phyloP scores from a whole-genome alignment of 768 basidiomycete genomes.

The Leccinum broughii region DNA sequence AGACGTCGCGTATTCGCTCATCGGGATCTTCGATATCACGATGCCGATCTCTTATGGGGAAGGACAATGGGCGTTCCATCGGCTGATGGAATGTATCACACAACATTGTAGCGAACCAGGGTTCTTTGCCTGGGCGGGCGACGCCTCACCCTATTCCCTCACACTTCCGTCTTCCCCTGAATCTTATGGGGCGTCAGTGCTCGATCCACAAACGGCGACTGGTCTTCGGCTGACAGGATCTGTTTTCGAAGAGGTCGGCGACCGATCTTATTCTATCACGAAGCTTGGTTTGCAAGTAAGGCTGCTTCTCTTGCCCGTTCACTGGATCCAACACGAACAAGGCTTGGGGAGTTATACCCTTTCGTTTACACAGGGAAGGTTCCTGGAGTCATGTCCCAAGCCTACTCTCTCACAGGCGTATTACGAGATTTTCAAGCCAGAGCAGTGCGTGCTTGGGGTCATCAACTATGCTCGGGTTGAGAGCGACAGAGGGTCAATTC shows the following conservation, averaged over 20 bases:
- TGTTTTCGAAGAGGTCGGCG: slow-evolving; percentile 17
- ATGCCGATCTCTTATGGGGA: slow-evolving; percentile 20
- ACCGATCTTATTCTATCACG: slow-evolving; percentile 17
- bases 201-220: neutral
- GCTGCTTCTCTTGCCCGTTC: slow-evolving; percentile 12
- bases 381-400: slow-evolving; percentile 8
- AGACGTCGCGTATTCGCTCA: slow-evolving; percentile 12
- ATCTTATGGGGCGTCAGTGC: slow-evolving; percentile 6
- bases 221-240: slow-evolving; percentile 15
- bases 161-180: slow-evolving; percentile 10
- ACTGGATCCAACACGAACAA: slow-evolving; percentile 5
- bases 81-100: slow-evolving; percentile 9
- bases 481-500: slow-evolving; percentile 10
- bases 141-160: slow-evolving; percentile 9
- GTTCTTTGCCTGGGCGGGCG: slow-evolving; percentile 20
- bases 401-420: slow-evolving; percentile 16
- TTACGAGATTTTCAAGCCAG: slow-evolving; percentile 19
- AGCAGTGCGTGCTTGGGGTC: slow-evolving; percentile 16
- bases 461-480: slow-evolving; percentile 14
- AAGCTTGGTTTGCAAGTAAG: slow-evolving; percentile 15
- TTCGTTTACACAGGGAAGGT: slow-evolving; percentile 13
- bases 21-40: slow-evolving; percentile 18
- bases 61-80: slow-evolving; percentile 15
- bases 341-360: slow-evolving; percentile 11
- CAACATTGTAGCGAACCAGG: slow-evolving; percentile 13